These are phyloP conservation scores for Aspergillus vadensis DNA, from an alignment of 2,329 filamentous ascomycete species.

Conservation along the genomic window DNA sequence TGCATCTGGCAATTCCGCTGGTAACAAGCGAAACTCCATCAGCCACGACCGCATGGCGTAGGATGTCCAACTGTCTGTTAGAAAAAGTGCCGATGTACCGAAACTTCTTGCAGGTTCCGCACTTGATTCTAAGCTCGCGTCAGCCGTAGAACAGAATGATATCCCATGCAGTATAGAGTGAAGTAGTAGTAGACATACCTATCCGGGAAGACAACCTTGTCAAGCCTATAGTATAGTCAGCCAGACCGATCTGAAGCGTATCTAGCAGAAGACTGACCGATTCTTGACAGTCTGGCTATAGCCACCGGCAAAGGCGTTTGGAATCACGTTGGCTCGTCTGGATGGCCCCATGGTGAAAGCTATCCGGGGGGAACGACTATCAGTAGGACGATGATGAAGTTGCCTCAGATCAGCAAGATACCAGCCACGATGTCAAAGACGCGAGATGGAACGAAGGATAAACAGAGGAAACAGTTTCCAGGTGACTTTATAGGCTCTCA, in stretches of 20 bases:
- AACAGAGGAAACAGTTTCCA: too few species aligned
- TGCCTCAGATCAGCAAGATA: too few species aligned
- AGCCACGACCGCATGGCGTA: constrained; percentile 29
- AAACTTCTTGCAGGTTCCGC: constrained; percentile 49
- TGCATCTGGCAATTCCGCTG: constrained; percentile 43
- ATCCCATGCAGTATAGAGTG: background rate
- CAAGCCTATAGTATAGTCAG: constrained; percentile 23
- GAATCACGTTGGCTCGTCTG: background rate
- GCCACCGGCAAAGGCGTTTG: constrained; percentile 27
- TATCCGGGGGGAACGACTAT: background rate
- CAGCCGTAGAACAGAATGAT: background rate
- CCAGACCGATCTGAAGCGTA: too few species aligned
- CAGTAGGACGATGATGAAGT: background rate
- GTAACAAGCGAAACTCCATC: constrained; percentile 19
- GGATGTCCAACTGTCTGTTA: constrained; percentile 48
- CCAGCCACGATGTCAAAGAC: too few species aligned
- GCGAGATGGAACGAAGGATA: too few species aligned
- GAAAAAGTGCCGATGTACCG: constrained; percentile 46
- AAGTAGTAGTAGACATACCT: constrained; percentile 28
- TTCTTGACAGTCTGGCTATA: constrained; percentile 27
- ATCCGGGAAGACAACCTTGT: constrained; percentile 32
- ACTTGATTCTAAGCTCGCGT: constrained; percentile 46
- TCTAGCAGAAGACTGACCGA: constrained; percentile 21
- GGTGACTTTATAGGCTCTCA: too few species aligned
- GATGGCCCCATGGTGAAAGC: background rate